phyloP scores from a whole-genome alignment of 1,284 basidiomycete species.

The Limonomyces culmigenus region DNA sequence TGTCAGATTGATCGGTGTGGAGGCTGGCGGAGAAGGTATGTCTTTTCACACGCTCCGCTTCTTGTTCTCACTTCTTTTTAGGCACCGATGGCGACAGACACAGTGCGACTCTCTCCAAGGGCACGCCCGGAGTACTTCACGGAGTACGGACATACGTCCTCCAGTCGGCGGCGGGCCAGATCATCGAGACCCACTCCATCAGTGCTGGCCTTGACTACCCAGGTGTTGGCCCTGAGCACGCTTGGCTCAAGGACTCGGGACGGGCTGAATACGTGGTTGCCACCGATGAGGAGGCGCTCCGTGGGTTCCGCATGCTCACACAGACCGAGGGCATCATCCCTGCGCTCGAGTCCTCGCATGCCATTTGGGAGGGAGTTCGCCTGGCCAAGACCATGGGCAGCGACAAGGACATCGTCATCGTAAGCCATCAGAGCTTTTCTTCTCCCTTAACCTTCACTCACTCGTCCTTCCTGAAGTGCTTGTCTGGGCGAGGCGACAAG shows the following conservation, averaged over 20 bases:
- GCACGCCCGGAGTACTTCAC: slow-evolving; percentile 89
- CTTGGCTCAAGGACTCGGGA: slow-evolving; percentile 89
- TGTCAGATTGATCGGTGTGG: slow-evolving; percentile 83
- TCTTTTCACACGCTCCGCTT: not conserved
- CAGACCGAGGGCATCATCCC: slow-evolving; percentile 97
- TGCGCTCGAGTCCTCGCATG: slow-evolving; percentile 91
- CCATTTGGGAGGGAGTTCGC: slow-evolving; percentile 82
- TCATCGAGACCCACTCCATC: slow-evolving; percentile 94
- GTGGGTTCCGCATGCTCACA: slow-evolving; percentile 84
- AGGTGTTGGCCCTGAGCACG: slow-evolving; percentile 94
- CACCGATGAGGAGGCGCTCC: slow-evolving; percentile 85
- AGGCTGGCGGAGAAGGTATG: slow-evolving; percentile 86
- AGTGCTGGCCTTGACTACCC: slow-evolving; percentile 90
- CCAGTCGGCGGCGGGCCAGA: slow-evolving; percentile 80
- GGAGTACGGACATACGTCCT: slow-evolving; percentile 92
- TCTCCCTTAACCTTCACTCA: slow-evolving; percentile 2
- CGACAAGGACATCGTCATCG: slow-evolving; percentile 82
- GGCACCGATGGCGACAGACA: slow-evolving; percentile 74
- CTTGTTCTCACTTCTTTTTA: slow-evolving; percentile 9
- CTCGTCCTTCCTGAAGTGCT: slow-evolving; percentile 32
- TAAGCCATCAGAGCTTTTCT: slow-evolving; percentile 22
- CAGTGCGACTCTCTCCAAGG: slow-evolving; percentile 84
- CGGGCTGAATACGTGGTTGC: slow-evolving; percentile 88
- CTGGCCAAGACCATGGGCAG: slow-evolving; percentile 75
- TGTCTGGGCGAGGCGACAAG: slow-evolving; percentile 87